These are phyloP conservation scores for Neoscytalidium dimidiatum DNA, from an alignment of 2,329 filamentous ascomycete species.

Conservation along the genomic window DNA sequence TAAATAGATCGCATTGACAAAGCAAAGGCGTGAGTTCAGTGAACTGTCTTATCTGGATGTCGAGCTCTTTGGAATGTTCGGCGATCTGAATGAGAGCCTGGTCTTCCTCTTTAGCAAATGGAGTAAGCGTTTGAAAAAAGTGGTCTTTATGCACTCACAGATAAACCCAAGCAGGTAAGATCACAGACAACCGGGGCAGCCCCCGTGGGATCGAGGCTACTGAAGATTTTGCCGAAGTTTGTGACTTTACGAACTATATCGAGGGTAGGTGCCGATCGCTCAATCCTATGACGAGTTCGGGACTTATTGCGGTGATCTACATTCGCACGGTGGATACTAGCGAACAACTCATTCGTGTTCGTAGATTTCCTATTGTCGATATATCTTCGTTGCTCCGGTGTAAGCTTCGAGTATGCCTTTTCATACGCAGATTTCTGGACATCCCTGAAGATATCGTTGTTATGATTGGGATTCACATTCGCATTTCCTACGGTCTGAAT, in stretches of 20 bases:
- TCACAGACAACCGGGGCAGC: not conserved
- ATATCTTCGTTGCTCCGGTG: not conserved
- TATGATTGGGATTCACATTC: not conserved
- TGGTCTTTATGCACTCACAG: not conserved
- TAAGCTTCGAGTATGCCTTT: not conserved
- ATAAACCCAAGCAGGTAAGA: not conserved
- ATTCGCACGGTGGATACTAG: not conserved
- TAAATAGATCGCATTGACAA: not conserved
- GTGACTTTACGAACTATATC: not conserved
- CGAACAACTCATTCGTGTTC: not conserved
- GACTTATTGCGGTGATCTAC: not conserved
- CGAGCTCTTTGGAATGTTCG: not conserved
- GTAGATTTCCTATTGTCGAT: not conserved
- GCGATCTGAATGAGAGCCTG: not conserved
- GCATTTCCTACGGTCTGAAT: no score
- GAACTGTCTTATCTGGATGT: not conserved
- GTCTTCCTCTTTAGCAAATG: not conserved
- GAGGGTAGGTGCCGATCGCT: not conserved
- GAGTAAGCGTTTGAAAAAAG: not conserved
- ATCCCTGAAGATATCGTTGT: not conserved
- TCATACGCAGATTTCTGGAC: not conserved
- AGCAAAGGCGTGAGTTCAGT: not conserved
- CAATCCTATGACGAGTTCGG: not conserved
- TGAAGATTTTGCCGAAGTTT: not conserved
- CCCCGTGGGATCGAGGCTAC: not conserved